These are phyloP conservation scores for Lepiota brunneoincarnata DNA, from an alignment of 768 basidiomycete genomes.

Conservation along the genomic window DNA sequence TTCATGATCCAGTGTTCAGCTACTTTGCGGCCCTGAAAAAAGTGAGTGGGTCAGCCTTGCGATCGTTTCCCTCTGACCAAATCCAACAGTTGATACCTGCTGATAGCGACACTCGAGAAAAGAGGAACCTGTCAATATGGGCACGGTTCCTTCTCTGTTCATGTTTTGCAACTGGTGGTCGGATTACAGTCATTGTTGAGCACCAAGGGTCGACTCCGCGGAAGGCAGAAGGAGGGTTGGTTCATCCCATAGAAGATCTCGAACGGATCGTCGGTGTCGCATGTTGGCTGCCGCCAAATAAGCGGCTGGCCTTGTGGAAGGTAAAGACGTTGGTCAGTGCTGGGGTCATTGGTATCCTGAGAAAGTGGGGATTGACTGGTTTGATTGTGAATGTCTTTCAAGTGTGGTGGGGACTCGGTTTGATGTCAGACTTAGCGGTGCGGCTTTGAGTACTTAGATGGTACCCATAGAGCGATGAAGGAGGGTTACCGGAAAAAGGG, in stretches of 20 bases:
- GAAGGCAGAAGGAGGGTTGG: background rate
- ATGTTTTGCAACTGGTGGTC: conserved; percentile 20
- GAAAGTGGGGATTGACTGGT: conserved; percentile 18
- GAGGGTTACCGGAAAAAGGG: conserved; percentile 18
- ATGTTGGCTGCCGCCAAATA: conserved; percentile 25
- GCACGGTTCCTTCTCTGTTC: conserved; percentile 17
- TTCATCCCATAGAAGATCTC: background rate
- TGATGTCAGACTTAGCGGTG: conserved; percentile 15
- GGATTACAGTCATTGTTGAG: conserved; percentile 24
- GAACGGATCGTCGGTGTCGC: conserved; percentile 23
- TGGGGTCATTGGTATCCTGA: conserved; percentile 18
- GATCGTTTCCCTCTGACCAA: background rate
- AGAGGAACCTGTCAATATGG: conserved; percentile 14
- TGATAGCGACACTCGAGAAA: conserved; percentile 14
- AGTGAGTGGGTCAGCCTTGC: conserved; percentile 13
- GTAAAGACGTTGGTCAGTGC: conserved; percentile 17
- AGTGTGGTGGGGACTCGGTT: background rate
- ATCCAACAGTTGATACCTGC: conserved; percentile 16
- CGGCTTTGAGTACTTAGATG: conserved; percentile 20
- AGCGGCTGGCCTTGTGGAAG: conserved; percentile 21
- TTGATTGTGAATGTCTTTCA: conserved; percentile 16
- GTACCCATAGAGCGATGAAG: conserved; percentile 16
- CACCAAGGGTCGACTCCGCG: conserved; percentile 11
- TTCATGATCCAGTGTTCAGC: conserved; percentile 25
- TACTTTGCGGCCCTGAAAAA: conserved; percentile 24